Evolutionary conservation across 176 grass and related monocot species (phyloP).

Genomic region (Musa schizocarpa): DNA sequence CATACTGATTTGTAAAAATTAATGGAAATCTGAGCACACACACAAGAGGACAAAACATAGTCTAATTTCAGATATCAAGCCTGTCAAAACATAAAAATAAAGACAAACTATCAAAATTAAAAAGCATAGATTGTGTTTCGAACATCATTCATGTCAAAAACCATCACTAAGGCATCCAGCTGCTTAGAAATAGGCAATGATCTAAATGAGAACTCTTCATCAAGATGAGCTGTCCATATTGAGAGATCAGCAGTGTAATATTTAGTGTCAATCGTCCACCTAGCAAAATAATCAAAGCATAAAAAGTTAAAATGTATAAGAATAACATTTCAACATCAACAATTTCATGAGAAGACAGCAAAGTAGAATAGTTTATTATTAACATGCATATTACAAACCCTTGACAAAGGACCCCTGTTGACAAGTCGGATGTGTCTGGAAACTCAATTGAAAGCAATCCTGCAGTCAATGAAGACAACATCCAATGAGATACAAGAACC

Average conservation of each 20-base stretch:
- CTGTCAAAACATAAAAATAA: background rate
- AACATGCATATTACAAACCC: slow-evolving; percentile 40
- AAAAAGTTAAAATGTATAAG: background rate
- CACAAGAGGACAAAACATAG: background rate
- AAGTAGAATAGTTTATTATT: background rate
- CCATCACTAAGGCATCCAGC: slow-evolving; percentile 70
- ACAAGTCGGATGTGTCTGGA: slow-evolving; percentile 59
- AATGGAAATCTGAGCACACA: background rate
- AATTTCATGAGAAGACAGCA: background rate
- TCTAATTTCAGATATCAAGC: slow-evolving; percentile 1
- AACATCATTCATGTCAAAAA: slow-evolving; percentile 92
- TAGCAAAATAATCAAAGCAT: slow-evolving; percentile 27
- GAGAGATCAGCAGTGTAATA: slow-evolving; percentile 88
- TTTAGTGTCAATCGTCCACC: slow-evolving; percentile 81
- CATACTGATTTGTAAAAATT: background rate
- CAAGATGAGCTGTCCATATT: slow-evolving; percentile 67
- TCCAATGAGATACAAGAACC: background rate
- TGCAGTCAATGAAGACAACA: slow-evolving; percentile 26
- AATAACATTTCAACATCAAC: background rate
- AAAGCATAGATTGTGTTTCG: background rate
- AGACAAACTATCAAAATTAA: slow-evolving; percentile 1
- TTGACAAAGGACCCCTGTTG: slow-evolving; percentile 67
- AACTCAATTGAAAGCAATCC: slow-evolving; percentile 62
- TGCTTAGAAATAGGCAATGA: slow-evolving; percentile 46
- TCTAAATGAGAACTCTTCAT: slow-evolving; percentile 62